Base-by-base conservation (phyloP, 805 yeast genomes). In the Zygoascus ofunaensis region DNA sequence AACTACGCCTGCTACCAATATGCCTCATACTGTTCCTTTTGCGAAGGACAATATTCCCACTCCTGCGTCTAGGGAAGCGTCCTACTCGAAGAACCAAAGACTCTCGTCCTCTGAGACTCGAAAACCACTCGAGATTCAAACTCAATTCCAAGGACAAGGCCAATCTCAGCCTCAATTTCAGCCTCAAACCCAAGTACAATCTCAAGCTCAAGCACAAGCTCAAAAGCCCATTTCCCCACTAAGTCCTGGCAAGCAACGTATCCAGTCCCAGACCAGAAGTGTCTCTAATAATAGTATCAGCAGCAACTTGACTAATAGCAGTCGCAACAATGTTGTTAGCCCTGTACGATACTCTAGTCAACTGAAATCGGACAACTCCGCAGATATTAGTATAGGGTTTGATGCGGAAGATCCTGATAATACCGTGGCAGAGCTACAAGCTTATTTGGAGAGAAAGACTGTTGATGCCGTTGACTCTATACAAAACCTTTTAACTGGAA, bases 371-470 rank as follows among this genome's bases (percentile, higher is more conserved):
- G 30, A 26, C 7, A 12, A 26, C 30, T 7, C 30, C 12, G 30
- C 30, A 8, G 30, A 26, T 26, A 26, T 12, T 26, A 26, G 30
- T 26, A 34, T 42, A 34, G 74, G 79, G 28, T 86, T 84, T 62
- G 87, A 85, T 63, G 80, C 84, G 43, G 81, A 80, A 46, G 84
- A 86, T 55, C 94, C 94, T 1, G 97, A 89, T 57, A 85, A 86
- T 59, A 83, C 95, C 1, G 72, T 89, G 50, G 78, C 86, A 5
- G 94, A 87, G 56, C 77, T 90, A 47, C 74, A 89, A 55, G 70
- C 80, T 23, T 90, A 87, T 60, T 71, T 90, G 55, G 97, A 90
- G 61, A 95, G 87, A 62, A 95, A 89, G 65, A 89, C 97, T 0
- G 89, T 85, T 15, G 83, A 83, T 55, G 96, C 90, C 2, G 89